A percentile compares a stretch with the other conserved stretches of the same genome.
Evolutionary conservation across 352 stramenopile species (phyloP).

Genomic region (Pythium graminicola): DNA sequence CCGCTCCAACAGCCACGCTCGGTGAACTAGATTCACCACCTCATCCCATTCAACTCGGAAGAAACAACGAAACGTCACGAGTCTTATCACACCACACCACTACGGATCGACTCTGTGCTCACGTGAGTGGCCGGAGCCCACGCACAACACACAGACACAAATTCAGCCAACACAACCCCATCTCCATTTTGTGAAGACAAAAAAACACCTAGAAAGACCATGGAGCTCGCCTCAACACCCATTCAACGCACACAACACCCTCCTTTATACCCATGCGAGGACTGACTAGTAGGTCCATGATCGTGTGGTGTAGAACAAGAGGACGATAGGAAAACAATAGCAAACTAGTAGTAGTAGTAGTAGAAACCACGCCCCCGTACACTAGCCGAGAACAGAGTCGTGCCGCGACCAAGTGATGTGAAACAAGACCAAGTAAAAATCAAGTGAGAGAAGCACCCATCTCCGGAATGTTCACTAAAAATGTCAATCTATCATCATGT

Average conservation of each 20-base stretch:
- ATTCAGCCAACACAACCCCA: slow-evolving; percentile 1
- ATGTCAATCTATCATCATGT: too few species aligned
- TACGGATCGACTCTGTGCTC: slow-evolving; percentile 21
- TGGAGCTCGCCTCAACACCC: slow-evolving; percentile 4
- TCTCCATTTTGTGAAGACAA: slow-evolving; percentile 18
- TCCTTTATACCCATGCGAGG: neutral
- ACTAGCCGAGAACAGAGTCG: slow-evolving; percentile 24
- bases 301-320: neutral
- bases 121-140: slow-evolving; percentile 12
- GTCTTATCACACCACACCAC: slow-evolving; percentile 22
- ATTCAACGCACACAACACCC: slow-evolving; percentile 1
- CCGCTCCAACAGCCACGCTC: slow-evolving; percentile 61
- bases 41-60: slow-evolving; percentile 3
- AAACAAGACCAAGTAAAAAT: slow-evolving; percentile 20
- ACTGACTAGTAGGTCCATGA: slow-evolving; percentile 6
- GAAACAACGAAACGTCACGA: slow-evolving; percentile 22
- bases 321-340: slow-evolving; percentile 17
- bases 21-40: slow-evolving; percentile 34
- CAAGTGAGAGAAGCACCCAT: slow-evolving; percentile 14
- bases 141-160: slow-evolving; percentile 5
- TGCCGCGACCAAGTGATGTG: slow-evolving; percentile 22
- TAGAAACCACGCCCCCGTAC: slow-evolving; percentile 18
- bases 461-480: too few species aligned
- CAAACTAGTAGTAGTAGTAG: slow-evolving; percentile 21
- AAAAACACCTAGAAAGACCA: slow-evolving; percentile 15